Base-by-base conservation (phyloP, 2,329 filamentous ascomycete genomes). In the Emmonsiellopsis sp. region DNA sequence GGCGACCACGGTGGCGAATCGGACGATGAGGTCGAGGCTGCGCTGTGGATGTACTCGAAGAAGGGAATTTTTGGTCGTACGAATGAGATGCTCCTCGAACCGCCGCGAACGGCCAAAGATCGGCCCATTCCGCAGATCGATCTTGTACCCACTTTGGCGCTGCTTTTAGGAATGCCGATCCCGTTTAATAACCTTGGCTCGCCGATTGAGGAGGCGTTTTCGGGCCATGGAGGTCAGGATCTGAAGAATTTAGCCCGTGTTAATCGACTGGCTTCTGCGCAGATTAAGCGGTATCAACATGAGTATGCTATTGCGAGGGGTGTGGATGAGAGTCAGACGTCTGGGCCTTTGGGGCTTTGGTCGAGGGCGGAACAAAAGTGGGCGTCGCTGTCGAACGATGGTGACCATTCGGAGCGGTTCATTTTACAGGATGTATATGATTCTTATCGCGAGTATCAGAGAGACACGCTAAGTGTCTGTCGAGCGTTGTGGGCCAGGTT, bases 1-100 rank as follows among this genome's bases (percentile, higher is more conserved):
- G 93, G 93, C 15, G 93, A 98, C 61, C 93, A 98, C 65, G 93
- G 93, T n/a, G 93, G 93, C 52, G 93, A 98, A 74, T 96, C 92
- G 34, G 89, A 96, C 61, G 90, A 97, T 59, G 93, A 98, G 68
- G 82, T 98, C 6, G 84, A 98, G 69, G 90, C 93, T 53, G 90
- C 93, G 2, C 71, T 98, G 46, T 98, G 93, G 92, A 95, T 98
- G 90, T 98, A 97, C 69, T 95, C 93, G 1, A 95, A 91, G 69
- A 85, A 82, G 61, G 83, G 84, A 0, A 70, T 88, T 8, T 98
- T 98, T 69, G 93, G 93, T 13, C 84, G 90, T 40, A 87, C 82
- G 1, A 77, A 81, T 48, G 73, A 81, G 2, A 79, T 82, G 5
- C 79, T 78, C 59, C 66, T 72, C 11, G 73, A 76, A n/a, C 80